Conservation (phyloP, 2,329 filamentous ascomycete genomes). For the Proliferodiscus dingleyae region DNA sequence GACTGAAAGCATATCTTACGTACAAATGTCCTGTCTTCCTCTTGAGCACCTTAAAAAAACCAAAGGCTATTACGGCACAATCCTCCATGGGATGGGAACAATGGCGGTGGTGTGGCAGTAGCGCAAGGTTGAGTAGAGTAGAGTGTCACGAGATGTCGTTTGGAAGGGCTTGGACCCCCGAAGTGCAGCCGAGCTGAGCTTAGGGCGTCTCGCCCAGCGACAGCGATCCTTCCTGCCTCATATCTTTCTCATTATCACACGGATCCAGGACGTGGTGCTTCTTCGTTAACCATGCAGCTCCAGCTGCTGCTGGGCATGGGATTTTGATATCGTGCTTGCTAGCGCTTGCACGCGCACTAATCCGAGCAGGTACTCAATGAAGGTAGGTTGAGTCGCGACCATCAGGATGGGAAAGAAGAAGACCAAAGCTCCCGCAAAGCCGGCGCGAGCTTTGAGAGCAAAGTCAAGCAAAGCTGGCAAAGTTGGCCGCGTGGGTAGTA, state of each 20-base stretch:
- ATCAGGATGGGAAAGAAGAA: constrained; percentile 9
- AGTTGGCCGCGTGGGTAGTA: background rate
- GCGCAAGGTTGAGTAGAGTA: too few species aligned
- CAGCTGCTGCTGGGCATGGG: constrained; percentile 12
- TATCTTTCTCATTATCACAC: background rate
- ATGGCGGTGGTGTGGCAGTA: too few species aligned
- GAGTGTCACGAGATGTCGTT: background rate
- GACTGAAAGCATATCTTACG: constrained; percentile 1
- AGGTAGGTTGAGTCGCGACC: constrained; percentile 14
- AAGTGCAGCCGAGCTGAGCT: background rate
- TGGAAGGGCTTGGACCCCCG: background rate
- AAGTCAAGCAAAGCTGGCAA: constrained; percentile 8
- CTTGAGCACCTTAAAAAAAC: too few species aligned
- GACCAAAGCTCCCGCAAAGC: background rate
- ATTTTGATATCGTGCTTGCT: constrained; percentile 13
- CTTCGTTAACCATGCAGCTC: constrained; percentile 13
- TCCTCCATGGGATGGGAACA: too few species aligned
- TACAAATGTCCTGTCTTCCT: too few species aligned
- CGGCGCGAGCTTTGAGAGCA: constrained; percentile 7
- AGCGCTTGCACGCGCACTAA: constrained; percentile 20
- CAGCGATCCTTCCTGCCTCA: background rate
- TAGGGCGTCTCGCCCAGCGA: background rate
- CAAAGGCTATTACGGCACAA: too few species aligned
- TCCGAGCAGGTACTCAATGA: constrained; percentile 5
- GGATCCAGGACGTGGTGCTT: constrained; percentile 3